Evolutionary conservation across 768 basidiomycete species (phyloP), one percentile per base, ranked within the genome.

Genomic region (Jaapia argillacea): DNA sequence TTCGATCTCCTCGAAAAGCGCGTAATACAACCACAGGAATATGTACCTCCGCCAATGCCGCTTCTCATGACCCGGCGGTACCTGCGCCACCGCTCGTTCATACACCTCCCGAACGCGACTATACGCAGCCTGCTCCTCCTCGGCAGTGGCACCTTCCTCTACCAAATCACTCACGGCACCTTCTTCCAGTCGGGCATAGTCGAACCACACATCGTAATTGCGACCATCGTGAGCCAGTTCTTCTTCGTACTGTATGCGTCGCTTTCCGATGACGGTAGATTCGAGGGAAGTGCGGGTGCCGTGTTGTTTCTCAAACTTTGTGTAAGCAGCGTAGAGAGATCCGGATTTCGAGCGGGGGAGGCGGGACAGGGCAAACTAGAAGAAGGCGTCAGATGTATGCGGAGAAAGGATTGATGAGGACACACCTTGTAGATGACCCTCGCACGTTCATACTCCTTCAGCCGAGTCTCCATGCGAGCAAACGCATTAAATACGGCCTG

Each of bases 171-270:
- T 67, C 52, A 79, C 75, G 0, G 92, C 88, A 20, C 81, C 86
- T 62, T 98, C 96, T 58, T 98, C 96, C 25, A 99, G 59, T 14
- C 93, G 75, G 18, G 90, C 77, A 53, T 94, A 94, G 55, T 98
- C 96, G 57, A 99, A 97, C 96, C 96, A 99, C 0, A 85, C 83
- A 60, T 98, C 96, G 57, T 97, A 99, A 59, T 97, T 97, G 35
- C 84, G 79, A 1, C 89, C 82, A 50, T 98, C 91, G 45, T 94
- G 85, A 6, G 80, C 60, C 2, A 98, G 64, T 62, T 99, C 96
- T 50, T 99, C 96, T 58, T 99, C 96, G 55, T 99, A 98, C 54
- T 98, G 92, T 45, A 99, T 97, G 28, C 96, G 77, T n/a, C 96
- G 81, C 61, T 97, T 99, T 24, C 93, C 93, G 0, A 97, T 74